A percentile compares a stretch with the other conserved stretches of the same genome.
phyloP scores from a whole-genome alignment of 108 stramenopile genomes.

The Chaetoceros tenuissimus region DNA sequence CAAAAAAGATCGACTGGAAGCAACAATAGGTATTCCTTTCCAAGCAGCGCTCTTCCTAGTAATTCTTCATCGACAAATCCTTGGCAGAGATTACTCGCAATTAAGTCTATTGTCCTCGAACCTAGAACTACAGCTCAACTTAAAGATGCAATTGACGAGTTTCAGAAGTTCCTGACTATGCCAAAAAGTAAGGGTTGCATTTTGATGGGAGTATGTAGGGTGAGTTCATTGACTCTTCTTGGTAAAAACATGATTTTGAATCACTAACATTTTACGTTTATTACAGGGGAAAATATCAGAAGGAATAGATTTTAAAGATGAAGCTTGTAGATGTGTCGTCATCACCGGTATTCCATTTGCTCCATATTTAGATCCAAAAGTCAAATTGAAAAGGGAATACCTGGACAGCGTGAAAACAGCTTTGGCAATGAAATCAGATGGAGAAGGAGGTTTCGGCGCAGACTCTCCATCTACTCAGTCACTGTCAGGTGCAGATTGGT shows the following conservation, averaged over 20 bases:
- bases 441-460: slow-evolving; percentile 71
- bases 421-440: slow-evolving; percentile 28
- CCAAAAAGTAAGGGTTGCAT: slow-evolving; percentile 70
- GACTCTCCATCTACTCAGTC: slow-evolving; percentile 2
- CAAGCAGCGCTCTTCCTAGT: slow-evolving; percentile 17
- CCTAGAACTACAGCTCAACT: slow-evolving; percentile 71
- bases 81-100: slow-evolving; percentile 62
- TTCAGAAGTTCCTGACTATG: slow-evolving; percentile 66
- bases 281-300: slow-evolving; percentile 40
- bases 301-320: slow-evolving; percentile 92
- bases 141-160: slow-evolving; percentile 81
- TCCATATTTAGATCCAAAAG: slow-evolving; percentile 89
- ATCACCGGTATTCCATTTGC: slow-evolving; percentile 97
- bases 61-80: slow-evolving; percentile 20
- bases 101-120: slow-evolving; percentile 75
- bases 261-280: slow-evolving; percentile 1
- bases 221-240: slow-evolving; percentile 70
- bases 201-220: slow-evolving; percentile 94
- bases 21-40: slow-evolving; percentile 32
- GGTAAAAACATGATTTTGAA: neutral
- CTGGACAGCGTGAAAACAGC: slow-evolving; percentile 65
- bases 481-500: slow-evolving; percentile 94
- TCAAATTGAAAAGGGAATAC: slow-evolving; percentile 89
- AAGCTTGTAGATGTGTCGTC: slow-evolving; percentile 90
- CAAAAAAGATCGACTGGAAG: slow-evolving; percentile 22